These are phyloP conservation scores for Pyracantha coccinea DNA, from an alignment of 331 rosid genomes.

Conservation along the genomic window DNA sequence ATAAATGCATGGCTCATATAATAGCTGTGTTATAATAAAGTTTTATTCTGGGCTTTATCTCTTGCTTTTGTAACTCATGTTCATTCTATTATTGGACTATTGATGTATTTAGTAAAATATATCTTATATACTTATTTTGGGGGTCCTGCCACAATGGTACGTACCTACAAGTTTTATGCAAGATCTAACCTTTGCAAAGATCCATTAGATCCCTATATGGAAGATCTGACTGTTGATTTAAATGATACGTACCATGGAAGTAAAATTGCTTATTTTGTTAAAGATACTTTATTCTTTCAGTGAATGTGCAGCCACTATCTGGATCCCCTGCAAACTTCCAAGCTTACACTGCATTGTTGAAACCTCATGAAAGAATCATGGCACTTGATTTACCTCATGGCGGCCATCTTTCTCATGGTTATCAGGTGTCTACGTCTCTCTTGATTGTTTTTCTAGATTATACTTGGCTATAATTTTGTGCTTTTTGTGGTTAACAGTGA, in stretches of 20 bases:
- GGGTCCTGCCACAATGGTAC: background rate
- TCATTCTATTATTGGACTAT: conserved; percentile 2
- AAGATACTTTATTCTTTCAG: conserved; percentile 38
- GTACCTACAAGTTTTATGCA: background rate
- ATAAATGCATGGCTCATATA: background rate
- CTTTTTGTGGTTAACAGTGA: background rate
- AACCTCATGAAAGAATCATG: conserved; percentile 94
- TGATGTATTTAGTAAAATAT: background rate
- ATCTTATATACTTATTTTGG: background rate
- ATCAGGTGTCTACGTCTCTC: conserved; percentile 50
- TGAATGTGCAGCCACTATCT: conserved; percentile 80
- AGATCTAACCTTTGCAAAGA: background rate
- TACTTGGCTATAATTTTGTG: background rate
- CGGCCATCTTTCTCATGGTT: conserved; percentile 93
- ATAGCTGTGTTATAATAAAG: background rate
- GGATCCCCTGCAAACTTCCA: conserved; percentile 93
- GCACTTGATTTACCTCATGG: conserved; percentile 96
- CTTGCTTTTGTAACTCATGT: background rate
- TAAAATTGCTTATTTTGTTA: background rate
- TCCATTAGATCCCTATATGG: background rate
- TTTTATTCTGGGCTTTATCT: background rate
- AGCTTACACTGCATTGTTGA: conserved; percentile 80
- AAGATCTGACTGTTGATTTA: background rate
- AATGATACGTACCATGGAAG: background rate
- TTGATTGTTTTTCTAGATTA: background rate